Evolutionary conservation across 139 green algal species (phyloP), one percentile per base, ranked within the genome.

Genomic region (Coccomyxa sp.): DNA sequence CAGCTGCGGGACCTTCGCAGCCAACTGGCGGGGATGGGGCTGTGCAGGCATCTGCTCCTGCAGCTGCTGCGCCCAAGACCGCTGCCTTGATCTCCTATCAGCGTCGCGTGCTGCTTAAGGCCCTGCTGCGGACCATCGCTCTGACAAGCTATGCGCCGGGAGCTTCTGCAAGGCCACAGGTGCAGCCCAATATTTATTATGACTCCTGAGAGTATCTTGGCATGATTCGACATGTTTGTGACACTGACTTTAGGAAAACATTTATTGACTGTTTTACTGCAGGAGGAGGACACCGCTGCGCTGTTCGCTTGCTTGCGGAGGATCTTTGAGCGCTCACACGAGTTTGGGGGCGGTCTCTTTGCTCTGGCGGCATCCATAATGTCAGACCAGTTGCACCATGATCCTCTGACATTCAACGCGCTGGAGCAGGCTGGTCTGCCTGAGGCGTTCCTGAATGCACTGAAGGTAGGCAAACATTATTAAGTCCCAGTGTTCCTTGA

Each of bases 321-420:
- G 13, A 92, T 99, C 68, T 96, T 98, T 82, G 66, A 85, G 23
- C 86, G 92, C 25, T 86, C 84, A 0, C 88, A 85, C n/a, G 88
- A 92, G 31, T 99, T 98, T 87, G 96, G 95, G 14, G 93, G 93
- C 81, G 90, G 88, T 51, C 88, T 98, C 60, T 99, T 97, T 86
- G 89, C 94, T 10, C 92, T 98, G 67, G 95, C 95, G 9, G 91
- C 95, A 25, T 91, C 88, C 13, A 90, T 98, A n/a, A 89, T 98
- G 75, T 92, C 90, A 0, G 95, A 98, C 84, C 87, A 96, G 15
- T 93, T 99, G 45, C 94, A 99, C 88, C 91, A 98, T 63, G 96
- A 99, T 85, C 96, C 96, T 15, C 93, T 95, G 81, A 90, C 89
- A 80, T 99, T 93, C 88, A 81, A 88, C 13, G 77, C 83, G 13